These are phyloP conservation scores for Xerocomellus dryophilus DNA, from an alignment of 768 basidiomycete genomes.

Conservation along the genomic window DNA sequence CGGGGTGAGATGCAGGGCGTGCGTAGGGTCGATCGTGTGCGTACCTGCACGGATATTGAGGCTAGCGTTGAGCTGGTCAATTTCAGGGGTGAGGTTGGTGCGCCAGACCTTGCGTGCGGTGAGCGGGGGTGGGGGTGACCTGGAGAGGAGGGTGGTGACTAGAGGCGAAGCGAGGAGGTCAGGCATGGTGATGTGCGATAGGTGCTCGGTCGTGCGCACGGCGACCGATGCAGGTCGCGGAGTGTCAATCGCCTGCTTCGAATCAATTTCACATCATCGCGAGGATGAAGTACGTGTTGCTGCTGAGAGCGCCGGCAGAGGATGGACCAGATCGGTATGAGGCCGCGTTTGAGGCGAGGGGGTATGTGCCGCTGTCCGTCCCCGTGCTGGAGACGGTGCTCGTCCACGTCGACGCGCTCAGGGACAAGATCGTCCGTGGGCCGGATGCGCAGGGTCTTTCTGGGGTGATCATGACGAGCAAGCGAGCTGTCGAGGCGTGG, in stretches of 20 bases:
- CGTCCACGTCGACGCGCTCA: slow-evolving; percentile 47
- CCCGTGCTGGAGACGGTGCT: slow-evolving; percentile 69
- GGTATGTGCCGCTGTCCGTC: slow-evolving; percentile 56
- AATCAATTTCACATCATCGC: too few relatives aligned
- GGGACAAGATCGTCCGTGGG: slow-evolving; percentile 39
- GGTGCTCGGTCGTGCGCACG: too few relatives aligned
- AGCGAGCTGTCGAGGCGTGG: slow-evolving; percentile 75
- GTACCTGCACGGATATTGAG: slow-evolving; percentile 16
- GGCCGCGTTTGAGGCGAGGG: slow-evolving; percentile 40
- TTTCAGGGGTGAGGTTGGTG: slow-evolving; percentile 4
- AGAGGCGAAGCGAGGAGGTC: slow-evolving; percentile 14
- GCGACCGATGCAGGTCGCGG: neutral
- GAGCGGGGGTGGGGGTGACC: slow-evolving; percentile 15
- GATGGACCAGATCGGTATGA: slow-evolving; percentile 58
- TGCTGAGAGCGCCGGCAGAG: slow-evolving; percentile 39
- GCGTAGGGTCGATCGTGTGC: neutral
- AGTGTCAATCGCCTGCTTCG: neutral
- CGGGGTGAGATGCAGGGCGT: neutral
- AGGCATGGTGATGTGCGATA: neutral
- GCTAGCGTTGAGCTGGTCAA: slow-evolving; percentile 16
- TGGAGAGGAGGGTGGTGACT: slow-evolving; percentile 14
- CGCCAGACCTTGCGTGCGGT: slow-evolving; percentile 15
- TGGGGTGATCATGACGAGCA: slow-evolving; percentile 79
- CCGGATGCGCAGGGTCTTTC: slow-evolving; percentile 33
- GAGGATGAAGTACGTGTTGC: slow-evolving; percentile 34